Evolutionary conservation across 164 flowering plant genomes (phyloP).

Genomic region (Berberis thunbergii): DNA sequence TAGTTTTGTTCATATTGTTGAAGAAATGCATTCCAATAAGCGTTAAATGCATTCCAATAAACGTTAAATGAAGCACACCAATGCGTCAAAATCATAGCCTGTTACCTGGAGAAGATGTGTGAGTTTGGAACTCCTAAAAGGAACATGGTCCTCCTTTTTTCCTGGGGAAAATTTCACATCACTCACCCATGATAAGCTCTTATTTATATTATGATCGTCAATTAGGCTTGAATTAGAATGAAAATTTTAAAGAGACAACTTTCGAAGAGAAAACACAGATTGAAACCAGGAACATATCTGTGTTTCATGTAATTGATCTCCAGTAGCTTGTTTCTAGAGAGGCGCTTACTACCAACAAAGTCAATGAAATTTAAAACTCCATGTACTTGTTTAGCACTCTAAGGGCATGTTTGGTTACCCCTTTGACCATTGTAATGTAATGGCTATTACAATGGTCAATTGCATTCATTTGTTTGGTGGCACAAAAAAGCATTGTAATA

Average conservation of each 20-base stretch:
- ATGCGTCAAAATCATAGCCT: no score
- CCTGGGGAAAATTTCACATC: constrained; percentile 84
- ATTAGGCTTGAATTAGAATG: background rate
- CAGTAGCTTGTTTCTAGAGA: constrained; percentile 89
- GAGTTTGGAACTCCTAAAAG: constrained; percentile 84
- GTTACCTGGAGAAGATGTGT: constrained; percentile 94
- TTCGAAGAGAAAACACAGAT: background rate
- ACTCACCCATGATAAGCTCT: constrained; percentile 77
- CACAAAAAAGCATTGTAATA: no score
- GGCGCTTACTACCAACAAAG: constrained; percentile 94
- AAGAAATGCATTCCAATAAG: no score
- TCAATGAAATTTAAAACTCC: constrained; percentile 88
- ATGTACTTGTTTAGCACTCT: constrained; percentile 94
- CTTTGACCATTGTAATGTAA: no score
- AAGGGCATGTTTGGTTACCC: no score
- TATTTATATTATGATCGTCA: constrained; percentile 82
- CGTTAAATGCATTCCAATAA: no score
- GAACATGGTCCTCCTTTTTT: constrained; percentile 83
- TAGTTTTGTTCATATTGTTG: no score
- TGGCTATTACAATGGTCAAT: no score
- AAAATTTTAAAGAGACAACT: background rate
- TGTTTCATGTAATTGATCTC: constrained; percentile 86
- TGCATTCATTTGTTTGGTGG: no score
- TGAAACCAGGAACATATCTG: constrained; percentile 49
- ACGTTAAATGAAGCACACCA: no score